These are phyloP conservation scores for Fraxinus excelsior DNA, from an alignment of 257 asterid species.

Conservation along the genomic window DNA sequence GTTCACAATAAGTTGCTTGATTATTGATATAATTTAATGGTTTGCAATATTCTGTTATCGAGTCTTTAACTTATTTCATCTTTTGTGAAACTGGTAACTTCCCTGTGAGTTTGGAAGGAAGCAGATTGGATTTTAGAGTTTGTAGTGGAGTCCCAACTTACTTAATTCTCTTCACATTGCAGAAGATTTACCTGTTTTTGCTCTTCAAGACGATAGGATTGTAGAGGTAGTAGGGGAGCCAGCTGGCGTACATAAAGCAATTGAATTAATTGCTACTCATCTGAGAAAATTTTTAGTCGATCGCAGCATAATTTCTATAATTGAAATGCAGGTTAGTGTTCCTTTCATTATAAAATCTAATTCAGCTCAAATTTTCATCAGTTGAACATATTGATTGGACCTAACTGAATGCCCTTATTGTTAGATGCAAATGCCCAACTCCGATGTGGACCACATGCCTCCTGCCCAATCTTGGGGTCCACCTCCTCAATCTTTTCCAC, in stretches of 20 bases:
- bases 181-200: constrained; percentile 84
- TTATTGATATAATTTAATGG: not conserved
- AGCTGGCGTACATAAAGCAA: constrained; percentile 67
- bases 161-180: constrained; percentile 28
- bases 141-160: not conserved
- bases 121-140: not conserved
- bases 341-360: constrained; percentile 18
- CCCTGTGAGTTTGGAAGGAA: constrained; percentile 12
- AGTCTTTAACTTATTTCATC: not conserved
- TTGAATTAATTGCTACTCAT: constrained; percentile 78
- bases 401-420: constrained; percentile 9
- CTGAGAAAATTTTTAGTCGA: constrained; percentile 86
- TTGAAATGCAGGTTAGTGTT: constrained; percentile 77
- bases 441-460: constrained; percentile 69
- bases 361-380: not conserved
- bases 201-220: constrained; percentile 86
- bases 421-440: constrained; percentile 69
- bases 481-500: constrained; percentile 72
- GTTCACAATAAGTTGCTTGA: constrained; percentile 1
- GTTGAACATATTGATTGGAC: constrained; percentile 12
- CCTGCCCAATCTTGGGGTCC: constrained; percentile 84
- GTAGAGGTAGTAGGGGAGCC: constrained; percentile 93
- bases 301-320: constrained; percentile 71
- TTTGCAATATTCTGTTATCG: not conserved
- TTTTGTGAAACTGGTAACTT: constrained; percentile 9